These are phyloP conservation scores for Onygenales sp. DNA, from an alignment of 2,329 filamentous ascomycete species.

Conservation along the genomic window DNA sequence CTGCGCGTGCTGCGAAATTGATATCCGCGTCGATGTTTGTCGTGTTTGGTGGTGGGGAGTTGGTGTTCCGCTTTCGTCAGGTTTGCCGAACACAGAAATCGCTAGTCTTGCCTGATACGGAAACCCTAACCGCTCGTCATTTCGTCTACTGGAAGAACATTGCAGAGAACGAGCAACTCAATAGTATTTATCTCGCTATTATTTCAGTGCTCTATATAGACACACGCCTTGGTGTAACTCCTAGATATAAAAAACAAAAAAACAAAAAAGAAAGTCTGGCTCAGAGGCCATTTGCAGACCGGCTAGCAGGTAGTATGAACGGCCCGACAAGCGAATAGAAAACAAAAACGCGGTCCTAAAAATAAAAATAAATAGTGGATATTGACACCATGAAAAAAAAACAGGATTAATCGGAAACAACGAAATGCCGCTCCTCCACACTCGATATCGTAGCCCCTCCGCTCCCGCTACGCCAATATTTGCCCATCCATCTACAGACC, in stretches of 20 bases:
- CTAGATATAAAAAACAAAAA: background rate
- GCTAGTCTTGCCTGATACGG: too few species aligned
- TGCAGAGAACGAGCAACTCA: background rate
- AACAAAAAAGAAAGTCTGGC: background rate
- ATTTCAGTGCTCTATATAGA: background rate
- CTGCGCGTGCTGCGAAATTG: background rate
- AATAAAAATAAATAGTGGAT: background rate
- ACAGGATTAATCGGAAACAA: background rate
- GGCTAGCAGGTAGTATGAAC: background rate
- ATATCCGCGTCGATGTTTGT: too few species aligned
- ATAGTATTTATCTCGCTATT: background rate
- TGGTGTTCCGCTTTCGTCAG: too few species aligned
- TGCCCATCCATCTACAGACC: background rate
- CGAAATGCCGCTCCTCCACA: too few species aligned
- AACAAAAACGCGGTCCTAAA: background rate
- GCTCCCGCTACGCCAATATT: background rate
- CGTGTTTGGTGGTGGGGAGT: too few species aligned
- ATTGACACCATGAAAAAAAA: background rate
- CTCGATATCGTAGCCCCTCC: too few species aligned
- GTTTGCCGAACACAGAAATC: too few species aligned
- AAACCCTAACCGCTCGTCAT: too few species aligned
- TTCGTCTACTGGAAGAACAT: background rate
- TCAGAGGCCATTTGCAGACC: background rate
- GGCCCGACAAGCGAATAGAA: background rate
- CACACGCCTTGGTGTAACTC: background rate